Evolutionary conservation across 345 rosid genomes (phyloP), one percentile per base, ranked within the genome.

Genomic region (Lepidium sativum): DNA sequence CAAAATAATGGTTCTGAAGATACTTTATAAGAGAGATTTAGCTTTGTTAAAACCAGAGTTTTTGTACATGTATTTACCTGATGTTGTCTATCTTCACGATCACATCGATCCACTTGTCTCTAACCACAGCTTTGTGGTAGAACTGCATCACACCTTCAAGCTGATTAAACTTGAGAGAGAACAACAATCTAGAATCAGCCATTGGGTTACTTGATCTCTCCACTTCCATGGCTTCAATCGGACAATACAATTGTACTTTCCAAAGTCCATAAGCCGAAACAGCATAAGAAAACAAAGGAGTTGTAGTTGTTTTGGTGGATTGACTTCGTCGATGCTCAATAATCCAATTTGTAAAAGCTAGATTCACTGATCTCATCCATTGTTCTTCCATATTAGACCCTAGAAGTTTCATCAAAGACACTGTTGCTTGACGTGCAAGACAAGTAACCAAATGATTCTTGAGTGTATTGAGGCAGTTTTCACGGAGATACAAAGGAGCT

Each of bases 121-220:
- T 77, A 33, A 84, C 68, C 2, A 60, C 47, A 47, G 85, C 82
- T 54, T 40, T 80, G 68, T 84, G 75, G 49, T 92, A 82, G 68
- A 87, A 84, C 20, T 92, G 98, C 71, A 87, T 80, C 10, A 85
- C 98, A 25, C 98, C 89, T 76, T 85, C 91, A 29, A 92, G 92
- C 51, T 92, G 98, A 63, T 92, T 90, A 68, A 85, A 87, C 57
- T 70, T 77, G 13, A 92, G 81, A 47, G 98, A 86, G 81, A 92
- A 92, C 23, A 63, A 64, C 32, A 92, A 76, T 45, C 78, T 81
- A 35, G 89, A 90, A 47, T 84, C 86, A 29, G 71, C 69, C 7
- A 35, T 47, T 58, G 77, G 67, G 43, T 80, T 79, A 59, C 82
- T 81, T 6, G 85, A 77, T 48, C 73, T 78, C 66, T 84, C 85